Evolutionary conservation across 2,329 filamentous ascomycete species (phyloP), one percentile per base, ranked within the genome.

Genomic region (Xylariaceae sp.): DNA sequence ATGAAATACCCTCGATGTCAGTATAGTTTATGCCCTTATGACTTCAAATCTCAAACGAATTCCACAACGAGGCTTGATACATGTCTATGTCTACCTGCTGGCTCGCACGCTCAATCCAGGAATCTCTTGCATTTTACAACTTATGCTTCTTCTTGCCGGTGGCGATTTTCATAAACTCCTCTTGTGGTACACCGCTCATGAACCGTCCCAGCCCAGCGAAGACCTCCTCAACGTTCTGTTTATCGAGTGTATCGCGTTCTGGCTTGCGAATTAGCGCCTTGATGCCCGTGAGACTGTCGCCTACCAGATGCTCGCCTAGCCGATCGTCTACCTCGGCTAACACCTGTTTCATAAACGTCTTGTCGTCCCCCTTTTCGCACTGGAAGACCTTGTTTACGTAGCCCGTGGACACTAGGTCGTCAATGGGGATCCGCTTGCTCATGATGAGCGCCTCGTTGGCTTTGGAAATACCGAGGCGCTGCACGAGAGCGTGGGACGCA

Each of bases 361-460:
- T 82, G 52, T 83, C 81, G 60, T 91, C 83, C 19, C 79, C 86
- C 57, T 77, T 73, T 10, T 73, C 71, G 51, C 78, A 72, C 12
- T 75, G 73, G 59, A 97, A 88, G 14, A 96, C 79, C 70, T 87
- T 88, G 64, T 97, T 97, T 42, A 95, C 89, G 65, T 90, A 97
- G 0, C 93, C 92, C 2, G 82, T 80, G 9, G 79, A 74, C 56
- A 92, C 76, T 31, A 97, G 77, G 66, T 96, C 90, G 19, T 86
- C 82, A 31, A 82, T 82, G 0, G 77, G 69, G 61, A 97, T 89
- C 42, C 85, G 80, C 70, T 88, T 89, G 64, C 88, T 91, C 87
- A 96, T 94, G 60, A 99, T 85, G 12, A 97, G 79, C 12, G 94
- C 93, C 77, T 97, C 94, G 66, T 95, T 96, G 10, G 91, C 92